These are phyloP conservation scores for Solanum paucissectum DNA, from an alignment of 257 asterid genomes.

Conservation along the genomic window DNA sequence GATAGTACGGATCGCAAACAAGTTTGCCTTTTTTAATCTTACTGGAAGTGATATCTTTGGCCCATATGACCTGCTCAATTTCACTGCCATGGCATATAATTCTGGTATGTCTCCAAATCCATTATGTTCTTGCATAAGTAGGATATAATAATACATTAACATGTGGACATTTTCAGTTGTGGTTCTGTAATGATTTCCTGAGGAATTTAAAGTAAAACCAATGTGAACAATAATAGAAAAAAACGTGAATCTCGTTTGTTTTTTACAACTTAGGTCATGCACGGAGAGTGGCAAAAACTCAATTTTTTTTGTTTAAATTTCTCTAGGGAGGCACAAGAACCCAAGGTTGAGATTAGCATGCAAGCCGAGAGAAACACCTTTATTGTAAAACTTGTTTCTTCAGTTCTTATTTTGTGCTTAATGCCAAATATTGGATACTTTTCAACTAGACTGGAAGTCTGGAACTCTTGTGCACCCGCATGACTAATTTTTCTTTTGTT, in stretches of 20 bases:
- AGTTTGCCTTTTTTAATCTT: constrained; percentile 29
- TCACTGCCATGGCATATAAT: constrained; percentile 30
- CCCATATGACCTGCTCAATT: constrained; percentile 48
- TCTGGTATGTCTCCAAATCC: constrained; percentile 17
- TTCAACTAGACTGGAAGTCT: background rate
- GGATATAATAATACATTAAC: background rate
- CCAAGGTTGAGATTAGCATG: background rate
- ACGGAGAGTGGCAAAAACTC: background rate
- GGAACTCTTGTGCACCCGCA: background rate
- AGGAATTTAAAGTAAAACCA: background rate
- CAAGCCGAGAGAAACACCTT: background rate
- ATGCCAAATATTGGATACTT: background rate
- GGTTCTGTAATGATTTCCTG: background rate
- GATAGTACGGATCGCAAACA: constrained; percentile 18
- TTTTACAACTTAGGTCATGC: background rate
- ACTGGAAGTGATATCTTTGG: constrained; percentile 32
- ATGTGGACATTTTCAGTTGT: background rate
- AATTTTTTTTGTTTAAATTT: background rate
- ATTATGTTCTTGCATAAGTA: background rate
- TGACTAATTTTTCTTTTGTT: background rate
- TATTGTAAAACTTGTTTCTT: background rate
- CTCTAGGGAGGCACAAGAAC: background rate
- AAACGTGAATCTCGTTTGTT: background rate
- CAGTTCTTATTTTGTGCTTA: background rate
- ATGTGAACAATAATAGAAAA: background rate